Conservation (phyloP, 1,284 basidiomycete species). For the Malassezia globosa region DNA sequence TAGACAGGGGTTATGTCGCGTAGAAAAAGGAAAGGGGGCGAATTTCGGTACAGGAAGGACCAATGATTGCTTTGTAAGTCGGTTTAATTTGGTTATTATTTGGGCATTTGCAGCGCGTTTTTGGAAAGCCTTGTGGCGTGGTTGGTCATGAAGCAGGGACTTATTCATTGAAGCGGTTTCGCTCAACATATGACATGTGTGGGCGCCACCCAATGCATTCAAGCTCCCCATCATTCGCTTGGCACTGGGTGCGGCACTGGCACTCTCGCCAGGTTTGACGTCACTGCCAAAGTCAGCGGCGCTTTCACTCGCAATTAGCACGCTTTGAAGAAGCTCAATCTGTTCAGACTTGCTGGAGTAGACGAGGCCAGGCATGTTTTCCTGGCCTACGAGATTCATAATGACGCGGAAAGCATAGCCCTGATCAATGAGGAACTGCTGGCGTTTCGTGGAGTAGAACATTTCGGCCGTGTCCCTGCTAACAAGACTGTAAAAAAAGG, state of each 20-base stretch:
- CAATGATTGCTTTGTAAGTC: too few relatives aligned
- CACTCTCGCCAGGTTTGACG: slow-evolving; percentile 9
- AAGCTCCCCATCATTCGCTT: slow-evolving; percentile 41
- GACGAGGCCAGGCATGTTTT: slow-evolving; percentile 74
- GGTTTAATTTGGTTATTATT: too few relatives aligned
- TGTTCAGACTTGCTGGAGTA: slow-evolving; percentile 84
- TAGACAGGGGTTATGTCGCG: too few relatives aligned
- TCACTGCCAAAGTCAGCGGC: slow-evolving; percentile 80
- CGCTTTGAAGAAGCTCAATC: slow-evolving; percentile 80
- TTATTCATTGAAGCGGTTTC: slow-evolving; percentile 46
- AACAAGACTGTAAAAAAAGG: slow-evolving; percentile 98
- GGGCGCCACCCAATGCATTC: slow-evolving; percentile 45
- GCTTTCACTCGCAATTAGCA: slow-evolving; percentile 79
- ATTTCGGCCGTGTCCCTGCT: slow-evolving; percentile 99
- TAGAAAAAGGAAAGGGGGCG: too few relatives aligned
- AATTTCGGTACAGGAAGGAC: too few relatives aligned
- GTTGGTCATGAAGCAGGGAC: slow-evolving; percentile 35
- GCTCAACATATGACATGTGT: slow-evolving; percentile 48
- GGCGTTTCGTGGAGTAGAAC: slow-evolving; percentile 97
- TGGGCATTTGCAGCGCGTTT: slow-evolving; percentile 25
- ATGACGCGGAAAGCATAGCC: slow-evolving; percentile 99
- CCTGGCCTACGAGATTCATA: slow-evolving; percentile 85
- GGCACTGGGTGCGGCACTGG: slow-evolving; percentile 22
- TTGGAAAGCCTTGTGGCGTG: slow-evolving; percentile 34
- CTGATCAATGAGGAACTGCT: slow-evolving; percentile 96